Evolutionary conservation across 768 basidiomycete genomes (phyloP), one percentile per base, ranked within the genome.

Genomic region (Pleurotus platypus): DNA sequence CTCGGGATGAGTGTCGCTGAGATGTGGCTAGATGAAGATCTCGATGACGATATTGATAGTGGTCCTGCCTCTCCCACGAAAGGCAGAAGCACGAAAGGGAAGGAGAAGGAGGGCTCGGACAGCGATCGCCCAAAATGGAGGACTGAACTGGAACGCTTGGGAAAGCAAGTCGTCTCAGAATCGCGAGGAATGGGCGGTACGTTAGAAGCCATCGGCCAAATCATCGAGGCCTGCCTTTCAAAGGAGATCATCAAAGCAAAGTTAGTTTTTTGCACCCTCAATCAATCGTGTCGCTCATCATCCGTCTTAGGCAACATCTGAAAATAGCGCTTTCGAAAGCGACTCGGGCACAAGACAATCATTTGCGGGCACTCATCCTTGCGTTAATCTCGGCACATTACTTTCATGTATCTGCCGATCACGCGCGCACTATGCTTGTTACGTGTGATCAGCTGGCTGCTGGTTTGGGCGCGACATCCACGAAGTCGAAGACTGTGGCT

Each of bases 301-400:
- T 48, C 49, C 49, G 0, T 45, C 6, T 11, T 64, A 89, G 86
- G 61, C 74, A 79, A 55, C 78, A 85, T 50, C 72, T 81, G n/a
- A 85, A 85, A 55, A 67, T 70, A 0, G 85, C 89, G 0, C 75
- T 92, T 1, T 74, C 78, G 11, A 72, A 86, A 12, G 80, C 84
- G 0, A 84, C 80, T 1, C 62, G 67, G 1, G 76, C 86, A 2
- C 82, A 79, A 16, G 90, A 92, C 59, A 92, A 90, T 60, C 81
- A 91, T 64, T 70, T 90, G 16, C 85, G 89, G 7, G 87, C 87
- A 11, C 71, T 90, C 1, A 74, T 90, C 2, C 74, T 92, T 15
- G 82, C 86, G 2, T 75, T 91, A 15, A 79, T 86, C 9, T 78
- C 89, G 1, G 78, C 85, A 24, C 86, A 90, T 60, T 92, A 90